Base-by-base conservation (phyloP, 2,329 filamentous ascomycete genomes). In the Penicillium decumbens region DNA sequence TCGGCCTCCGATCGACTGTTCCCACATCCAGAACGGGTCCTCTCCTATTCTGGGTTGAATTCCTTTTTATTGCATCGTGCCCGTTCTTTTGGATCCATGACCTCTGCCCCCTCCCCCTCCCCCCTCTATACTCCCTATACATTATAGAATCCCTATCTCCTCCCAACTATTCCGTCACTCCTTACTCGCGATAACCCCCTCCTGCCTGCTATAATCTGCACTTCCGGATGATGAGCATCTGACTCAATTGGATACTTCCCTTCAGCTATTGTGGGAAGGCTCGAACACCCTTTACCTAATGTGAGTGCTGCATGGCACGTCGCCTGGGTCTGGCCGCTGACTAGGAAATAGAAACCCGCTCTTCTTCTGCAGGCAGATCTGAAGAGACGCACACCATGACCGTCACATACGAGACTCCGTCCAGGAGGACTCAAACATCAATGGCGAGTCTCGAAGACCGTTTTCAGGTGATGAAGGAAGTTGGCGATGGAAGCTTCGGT, bases 401-500 rank as follows among this genome's bases (percentile, higher is more conserved):
- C 40, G 82, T 89, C 72, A 79, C 82, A 66, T 84, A 84, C 70
- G 89, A 92, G 75, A 83, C 64, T 80, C 85, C 71, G 52, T 82
- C 84, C 63, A 82, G 87, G 68, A 82, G 82, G 70, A 80, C 80
- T 48, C 75, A 70, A 56, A 70, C 69, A 58, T 77, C 69, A 65
- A 79, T 73, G 67, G 73, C 70, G 20, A 72, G 77, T 52, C 82
- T 98, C 46, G 91, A 96, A 69, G 93, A 98, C 68, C 85, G 91
- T 61, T 98, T 96, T 69, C 92, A 98, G 72, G 85, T 98, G 47
- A 77, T 98, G 68, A 98, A 97, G 74, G 93, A 98, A 66, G 95
- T 98, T 69, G 93, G 93, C 43, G 93, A 98, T 82, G 93, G 93
- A 60, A 97, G 93, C 75, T 98, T 98, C 69, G 93, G 93, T 51